These are phyloP conservation scores for Bacidia gigantensis DNA, from an alignment of 495 filamentous ascomycete species.

Conservation along the genomic window DNA sequence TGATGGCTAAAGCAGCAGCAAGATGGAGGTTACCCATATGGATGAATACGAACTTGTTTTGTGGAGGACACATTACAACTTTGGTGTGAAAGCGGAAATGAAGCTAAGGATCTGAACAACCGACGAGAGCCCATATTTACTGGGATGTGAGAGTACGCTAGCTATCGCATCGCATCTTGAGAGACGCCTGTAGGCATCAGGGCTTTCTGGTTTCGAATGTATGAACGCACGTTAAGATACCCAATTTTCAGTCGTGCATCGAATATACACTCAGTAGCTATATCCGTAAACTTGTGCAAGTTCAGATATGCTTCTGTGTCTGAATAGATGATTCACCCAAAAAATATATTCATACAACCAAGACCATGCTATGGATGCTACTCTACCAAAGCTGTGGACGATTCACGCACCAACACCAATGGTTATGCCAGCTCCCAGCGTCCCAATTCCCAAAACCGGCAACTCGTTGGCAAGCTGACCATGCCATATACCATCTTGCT, in stretches of 20 bases:
- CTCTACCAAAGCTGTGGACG: too few species aligned
- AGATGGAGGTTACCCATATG: not conserved
- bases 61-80: too few species aligned
- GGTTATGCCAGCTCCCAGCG: not conserved
- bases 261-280: too few species aligned
- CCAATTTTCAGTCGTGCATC: too few species aligned
- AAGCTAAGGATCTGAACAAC: too few species aligned
- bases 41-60: too few species aligned
- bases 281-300: too few species aligned
- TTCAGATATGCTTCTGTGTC: too few species aligned
- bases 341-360: not conserved
- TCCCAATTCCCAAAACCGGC: not conserved
- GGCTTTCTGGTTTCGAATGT: not conserved
- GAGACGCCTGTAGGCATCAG: not conserved
- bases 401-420: not conserved
- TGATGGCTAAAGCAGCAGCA: conserved; percentile 45
- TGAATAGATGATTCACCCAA: too few species aligned
- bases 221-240: not conserved
- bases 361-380: too few species aligned
- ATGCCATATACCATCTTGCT: conserved; percentile 6
- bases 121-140: too few species aligned
- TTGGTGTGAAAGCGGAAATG: too few species aligned
- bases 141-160: not conserved
- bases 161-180: not conserved
- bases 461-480: not conserved